phyloP scores from a whole-genome alignment of 495 filamentous ascomycete genomes.

The Diplogelasinospora grovesii region DNA sequence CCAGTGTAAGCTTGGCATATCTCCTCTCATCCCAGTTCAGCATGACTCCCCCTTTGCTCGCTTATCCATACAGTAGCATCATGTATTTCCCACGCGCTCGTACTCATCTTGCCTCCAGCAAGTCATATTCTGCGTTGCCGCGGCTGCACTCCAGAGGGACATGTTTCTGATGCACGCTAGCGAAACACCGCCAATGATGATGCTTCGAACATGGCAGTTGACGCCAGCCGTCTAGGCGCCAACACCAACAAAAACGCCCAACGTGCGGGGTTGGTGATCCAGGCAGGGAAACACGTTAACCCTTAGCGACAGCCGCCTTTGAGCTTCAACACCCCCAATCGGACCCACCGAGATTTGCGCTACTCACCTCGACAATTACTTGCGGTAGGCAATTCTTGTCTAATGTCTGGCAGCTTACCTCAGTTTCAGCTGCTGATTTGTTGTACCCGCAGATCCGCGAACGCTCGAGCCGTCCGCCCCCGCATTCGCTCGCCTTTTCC shows the following conservation, averaged over 20 bases:
- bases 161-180: background rate
- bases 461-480: background rate
- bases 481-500: background rate
- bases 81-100: constrained; percentile 5
- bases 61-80: constrained; percentile 1
- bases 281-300: background rate
- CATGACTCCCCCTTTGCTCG: too few relatives aligned
- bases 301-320: constrained; percentile 1
- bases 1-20: background rate
- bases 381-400: background rate
- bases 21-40: too few relatives aligned
- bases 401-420: background rate
- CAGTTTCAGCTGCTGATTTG: constrained; percentile 2
- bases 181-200: constrained; percentile 1
- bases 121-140: constrained; percentile 1
- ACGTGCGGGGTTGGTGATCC: constrained; percentile 6
- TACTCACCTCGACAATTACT: background rate
- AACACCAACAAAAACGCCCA: constrained; percentile 3
- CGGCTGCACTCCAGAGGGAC: background rate
- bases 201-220: constrained; percentile 3
- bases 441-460: background rate
- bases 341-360: background rate
- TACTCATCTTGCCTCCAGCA: background rate
- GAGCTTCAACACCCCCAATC: background rate
- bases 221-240: constrained; percentile 6